Evolutionary conservation across 116 monocot species (phyloP).

Genomic region (Zostera marina): DNA sequence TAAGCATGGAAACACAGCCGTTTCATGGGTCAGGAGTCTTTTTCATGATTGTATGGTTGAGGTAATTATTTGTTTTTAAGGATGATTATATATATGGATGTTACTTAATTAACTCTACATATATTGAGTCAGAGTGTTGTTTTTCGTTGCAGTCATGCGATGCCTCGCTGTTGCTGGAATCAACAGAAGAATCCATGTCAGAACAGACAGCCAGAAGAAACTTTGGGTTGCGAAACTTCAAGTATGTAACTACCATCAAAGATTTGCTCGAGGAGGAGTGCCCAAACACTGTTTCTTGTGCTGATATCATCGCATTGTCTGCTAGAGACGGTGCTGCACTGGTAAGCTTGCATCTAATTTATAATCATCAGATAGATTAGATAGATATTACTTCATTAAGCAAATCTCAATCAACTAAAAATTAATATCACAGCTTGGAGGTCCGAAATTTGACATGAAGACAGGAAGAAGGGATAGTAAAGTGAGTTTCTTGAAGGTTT

Average conservation of each 20-base stretch:
- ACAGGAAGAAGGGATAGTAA: conserved; percentile 38
- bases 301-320: conserved; percentile 36
- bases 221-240: conserved; percentile 55
- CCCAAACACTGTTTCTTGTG: conserved; percentile 36
- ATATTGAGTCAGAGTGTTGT: no score
- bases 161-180: conserved; percentile 29
- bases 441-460: conserved; percentile 30
- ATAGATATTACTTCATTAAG: no score
- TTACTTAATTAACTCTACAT: no score
- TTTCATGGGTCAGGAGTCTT: conserved; percentile 52
- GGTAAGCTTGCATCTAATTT: conserved; percentile 3
- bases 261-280: conserved; percentile 36
- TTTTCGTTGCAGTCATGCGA: conserved; percentile 20
- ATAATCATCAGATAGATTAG: no score
- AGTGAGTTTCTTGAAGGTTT: conserved; percentile 11
- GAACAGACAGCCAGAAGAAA: conserved; percentile 25
- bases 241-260: conserved; percentile 29
- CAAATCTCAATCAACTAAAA: background rate
- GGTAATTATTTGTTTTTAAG: conserved; percentile 7
- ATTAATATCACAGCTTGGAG: conserved; percentile 19
- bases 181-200: conserved; percentile 4
- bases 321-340: conserved; percentile 24
- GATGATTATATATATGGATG: no score
- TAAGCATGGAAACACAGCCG: conserved; percentile 47
- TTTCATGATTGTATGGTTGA: conserved; percentile 62